Conservation (phyloP, 768 basidiomycete genomes). For the Rhodotorula toruloides region DNA sequence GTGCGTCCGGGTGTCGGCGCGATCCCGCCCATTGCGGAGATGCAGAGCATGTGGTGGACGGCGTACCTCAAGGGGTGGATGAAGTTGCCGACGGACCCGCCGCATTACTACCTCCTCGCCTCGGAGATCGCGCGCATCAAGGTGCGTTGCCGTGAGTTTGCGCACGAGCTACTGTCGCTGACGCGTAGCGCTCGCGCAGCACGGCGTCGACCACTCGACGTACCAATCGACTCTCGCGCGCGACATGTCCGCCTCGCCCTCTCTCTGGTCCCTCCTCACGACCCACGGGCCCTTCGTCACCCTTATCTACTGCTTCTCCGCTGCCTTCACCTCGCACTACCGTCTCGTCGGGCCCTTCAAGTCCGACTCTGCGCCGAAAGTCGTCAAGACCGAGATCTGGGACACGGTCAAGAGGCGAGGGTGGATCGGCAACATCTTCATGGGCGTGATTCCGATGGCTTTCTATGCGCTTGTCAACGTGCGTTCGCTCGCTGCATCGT, state of each 20-base stretch:
- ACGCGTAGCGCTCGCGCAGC: conserved; percentile 44
- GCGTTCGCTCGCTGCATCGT: not conserved
- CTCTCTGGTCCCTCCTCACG: conserved; percentile 52
- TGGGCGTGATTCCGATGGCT: conserved; percentile 52
- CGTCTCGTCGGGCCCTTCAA: conserved; percentile 57
- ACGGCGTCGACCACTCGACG: conserved; percentile 57
- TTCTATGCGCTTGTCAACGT: conserved; percentile 39
- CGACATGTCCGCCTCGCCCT: conserved; percentile 58
- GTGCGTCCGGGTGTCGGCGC: conserved; percentile 48
- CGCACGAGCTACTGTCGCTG: not conserved
- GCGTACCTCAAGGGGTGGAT: conserved; percentile 52
- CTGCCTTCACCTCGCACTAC: conserved; percentile 59
- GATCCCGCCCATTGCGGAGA: conserved; percentile 53
- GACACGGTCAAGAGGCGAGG: conserved; percentile 59
- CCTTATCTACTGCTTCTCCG: conserved; percentile 58
- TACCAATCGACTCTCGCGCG: conserved; percentile 59
- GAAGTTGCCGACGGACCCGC: conserved; percentile 50
- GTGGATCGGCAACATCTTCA: conserved; percentile 55
- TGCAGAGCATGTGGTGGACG: conserved; percentile 60
- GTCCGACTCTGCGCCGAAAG: conserved; percentile 49
- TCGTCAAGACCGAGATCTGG: conserved; percentile 59
- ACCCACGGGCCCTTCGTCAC: conserved; percentile 55
- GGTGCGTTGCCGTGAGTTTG: not conserved
- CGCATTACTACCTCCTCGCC: conserved; percentile 57
- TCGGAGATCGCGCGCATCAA: conserved; percentile 54